Evolutionary conservation across 2,329 filamentous ascomycete species (phyloP), one percentile per base, ranked within the genome.

Genomic region (Aspergillus terreus): DNA sequence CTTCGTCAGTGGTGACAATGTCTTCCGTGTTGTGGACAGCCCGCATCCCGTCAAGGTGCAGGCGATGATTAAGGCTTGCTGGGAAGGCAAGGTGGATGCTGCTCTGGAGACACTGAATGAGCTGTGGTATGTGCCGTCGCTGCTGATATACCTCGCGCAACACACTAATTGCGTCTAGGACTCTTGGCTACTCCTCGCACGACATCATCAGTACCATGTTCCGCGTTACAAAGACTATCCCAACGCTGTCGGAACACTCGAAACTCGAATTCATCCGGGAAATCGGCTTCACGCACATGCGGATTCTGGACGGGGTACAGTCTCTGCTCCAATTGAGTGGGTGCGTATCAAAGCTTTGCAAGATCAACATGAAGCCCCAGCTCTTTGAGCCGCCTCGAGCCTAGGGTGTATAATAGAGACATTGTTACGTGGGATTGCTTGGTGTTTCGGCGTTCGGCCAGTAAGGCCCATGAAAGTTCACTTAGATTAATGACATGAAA

Each of bases 181-280:
- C 87, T 54, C 76, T 97, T 54, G 94, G 94, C 12, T 99, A 99
- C 75, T 96, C 90, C n/a, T 95, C 90, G 62, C 92, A 99, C 75
- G 94, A 99, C 71, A 96, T 99, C 63, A 95, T 99, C 71, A 95
- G 88, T 74, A 99, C 92, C 55, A 99, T 99, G 94, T 97, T 99
- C 79, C 86, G 87, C 66, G 94, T 99, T 54, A 97, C 94, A 43
- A 99, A 97, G 78, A 95, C 91, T 1, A 91, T 97, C 53, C 88
- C 90, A 2, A 90, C 87, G 1, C 76, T 99, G 51, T 94, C 90
- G 60, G 94, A 99, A 74, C 91, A 97, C 71, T 85, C 91, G 14
- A 96, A 96, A 76, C 78, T 99, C 55, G 92, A 97, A 69, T 99
- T 97, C 63, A 95, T 97, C 75, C 92, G 91, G 75, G 94, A 96